Conservation (phyloP, 768 basidiomycete genomes). For the Hygrophorus pudorinus region DNA sequence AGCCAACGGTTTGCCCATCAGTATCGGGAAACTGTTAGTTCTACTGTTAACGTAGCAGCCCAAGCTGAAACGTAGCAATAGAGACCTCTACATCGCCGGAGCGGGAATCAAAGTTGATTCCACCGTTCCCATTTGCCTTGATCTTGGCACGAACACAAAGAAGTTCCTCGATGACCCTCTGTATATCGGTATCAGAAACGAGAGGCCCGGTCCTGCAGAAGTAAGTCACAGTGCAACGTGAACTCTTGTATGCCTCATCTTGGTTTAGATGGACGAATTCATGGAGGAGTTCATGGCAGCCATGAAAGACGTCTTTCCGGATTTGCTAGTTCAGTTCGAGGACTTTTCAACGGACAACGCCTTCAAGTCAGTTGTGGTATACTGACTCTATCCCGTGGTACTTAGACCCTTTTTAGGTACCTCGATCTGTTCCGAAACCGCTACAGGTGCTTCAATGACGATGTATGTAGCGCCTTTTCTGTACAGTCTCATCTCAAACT, state of each 20-base stretch:
- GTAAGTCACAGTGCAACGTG: conserved; percentile 16
- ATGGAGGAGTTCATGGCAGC: conserved; percentile 72
- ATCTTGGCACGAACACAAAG: conserved; percentile 66
- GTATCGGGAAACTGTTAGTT: conserved; percentile 62
- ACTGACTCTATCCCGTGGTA: background rate
- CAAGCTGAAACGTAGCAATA: conserved; percentile 11
- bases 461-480: conserved; percentile 32
- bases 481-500: background rate
- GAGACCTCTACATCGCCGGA: conserved; percentile 61
- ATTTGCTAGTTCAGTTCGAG: conserved; percentile 63
- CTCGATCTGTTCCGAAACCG: conserved; percentile 50
- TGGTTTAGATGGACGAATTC: conserved; percentile 52
- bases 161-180: conserved; percentile 60
- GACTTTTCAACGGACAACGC: conserved; percentile 76
- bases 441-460: conserved; percentile 63
- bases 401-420: conserved; percentile 24
- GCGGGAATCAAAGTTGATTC: conserved; percentile 52
- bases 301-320: conserved; percentile 54
- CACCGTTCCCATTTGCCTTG: conserved; percentile 57
- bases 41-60: background rate
- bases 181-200: conserved; percentile 61
- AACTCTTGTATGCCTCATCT: background rate
- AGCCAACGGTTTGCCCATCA: conserved; percentile 46
- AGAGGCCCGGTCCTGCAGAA: conserved; percentile 35
- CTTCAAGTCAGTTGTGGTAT: conserved; percentile 26